These are phyloP conservation scores for Colletotrichum limetticola DNA, from an alignment of 2,329 filamentous ascomycete species.

Conservation along the genomic window DNA sequence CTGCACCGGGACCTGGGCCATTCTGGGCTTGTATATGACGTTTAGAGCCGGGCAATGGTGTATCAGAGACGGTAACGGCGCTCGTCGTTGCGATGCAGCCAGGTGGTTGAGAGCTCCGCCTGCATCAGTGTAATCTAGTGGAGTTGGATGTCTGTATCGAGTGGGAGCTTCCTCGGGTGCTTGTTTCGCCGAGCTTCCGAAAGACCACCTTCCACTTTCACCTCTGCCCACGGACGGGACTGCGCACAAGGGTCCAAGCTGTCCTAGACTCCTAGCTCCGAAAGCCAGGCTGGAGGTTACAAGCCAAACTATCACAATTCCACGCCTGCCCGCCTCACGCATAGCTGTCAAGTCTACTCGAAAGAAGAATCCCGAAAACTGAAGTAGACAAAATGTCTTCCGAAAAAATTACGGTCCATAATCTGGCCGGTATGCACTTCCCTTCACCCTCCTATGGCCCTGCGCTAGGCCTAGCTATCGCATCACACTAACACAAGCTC, in stretches of 20 bases:
- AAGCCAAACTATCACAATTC: conserved; percentile 22
- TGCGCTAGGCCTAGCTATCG: conserved; percentile 1
- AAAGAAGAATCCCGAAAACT: background rate
- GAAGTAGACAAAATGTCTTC: conserved; percentile 49
- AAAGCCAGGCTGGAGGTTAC: conserved; percentile 36
- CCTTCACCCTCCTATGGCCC: background rate
- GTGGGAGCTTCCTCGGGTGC: conserved; percentile 32
- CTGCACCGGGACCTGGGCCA: conserved; percentile 89
- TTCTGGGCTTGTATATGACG: conserved; percentile 50
- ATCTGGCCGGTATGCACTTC: conserved; percentile 65
- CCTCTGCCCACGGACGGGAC: background rate
- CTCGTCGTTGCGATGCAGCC: conserved; percentile 18
- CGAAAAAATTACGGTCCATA: conserved; percentile 74
- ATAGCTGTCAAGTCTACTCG: background rate
- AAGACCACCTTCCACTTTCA: conserved; percentile 39
- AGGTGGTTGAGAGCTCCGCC: conserved; percentile 3
- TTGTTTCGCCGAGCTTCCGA: conserved; percentile 34
- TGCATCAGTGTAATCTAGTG: conserved; percentile 3
- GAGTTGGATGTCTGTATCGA: background rate
- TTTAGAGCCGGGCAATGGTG: conserved; percentile 1
- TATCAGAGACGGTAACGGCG: background rate
- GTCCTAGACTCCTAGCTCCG: conserved; percentile 24
- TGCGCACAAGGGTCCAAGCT: conserved; percentile 32
- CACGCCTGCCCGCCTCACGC: background rate
- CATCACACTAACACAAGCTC: conserved; percentile 31